Base-by-base conservation (phyloP, 169 alveolate species). In the Theileria annulata region DNA sequence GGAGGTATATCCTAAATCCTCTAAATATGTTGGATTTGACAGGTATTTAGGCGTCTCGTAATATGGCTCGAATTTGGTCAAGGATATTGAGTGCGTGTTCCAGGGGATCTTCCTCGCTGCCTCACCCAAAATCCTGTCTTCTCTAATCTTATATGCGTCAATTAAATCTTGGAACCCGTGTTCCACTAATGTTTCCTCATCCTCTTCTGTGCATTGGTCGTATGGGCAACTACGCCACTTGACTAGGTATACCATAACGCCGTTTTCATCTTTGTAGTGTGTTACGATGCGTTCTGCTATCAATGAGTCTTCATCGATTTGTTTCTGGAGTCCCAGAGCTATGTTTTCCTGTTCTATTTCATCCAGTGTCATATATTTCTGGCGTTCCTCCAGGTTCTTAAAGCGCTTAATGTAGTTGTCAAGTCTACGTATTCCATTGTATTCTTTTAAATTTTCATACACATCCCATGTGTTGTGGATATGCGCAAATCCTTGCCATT, bases 121-220 rank as follows among this genome's bases (percentile, higher is more conserved):
- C 58, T 70, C 87, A 10, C 92, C 95, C 64, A 69, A 59, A 47
- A 87, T 90, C 27, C 94, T 86, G 72, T 91, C 94, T 88, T 90
- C 94, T 37, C 96, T 84, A 25, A 88, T 93, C 67, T 86, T 75
- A 64, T 88, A 93, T 30, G 83, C 91, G 48, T 93, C 91, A 30
- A 94, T 88, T 48, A 91, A 79, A 49, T 87, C 77, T 25, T 54
- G 77, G 70, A 94, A 94, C 17, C 87, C 93, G 74, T 94, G 97
- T 69, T 91, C 95, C 19, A 75, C 66, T 85, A 94, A 58, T 1
- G 94, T 87, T 51, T 94, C 92, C 69, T 79, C 93, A 13, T 95
- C 92, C 71, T 94, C 97, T 81, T 92, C 92, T 25, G 97, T 94
- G 86, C 97, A 94, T 75, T 94, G 97, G 71, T 94, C 97, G 84